Base-by-base conservation (phyloP, 2,329 filamentous ascomycete species). In the Pestalotiopsis sp. region DNA sequence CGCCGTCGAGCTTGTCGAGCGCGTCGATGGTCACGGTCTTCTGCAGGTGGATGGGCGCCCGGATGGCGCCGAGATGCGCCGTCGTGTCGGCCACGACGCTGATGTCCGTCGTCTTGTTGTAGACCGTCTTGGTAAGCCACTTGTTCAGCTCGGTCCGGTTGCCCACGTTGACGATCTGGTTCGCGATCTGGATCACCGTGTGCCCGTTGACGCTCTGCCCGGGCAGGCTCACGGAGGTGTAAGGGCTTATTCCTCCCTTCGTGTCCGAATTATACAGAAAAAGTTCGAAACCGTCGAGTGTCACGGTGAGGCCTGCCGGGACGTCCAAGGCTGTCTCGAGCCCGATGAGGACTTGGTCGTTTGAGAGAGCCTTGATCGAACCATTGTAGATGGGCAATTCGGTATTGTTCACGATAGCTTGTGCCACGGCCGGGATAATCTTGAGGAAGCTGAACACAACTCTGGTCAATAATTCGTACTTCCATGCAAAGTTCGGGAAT, bases 341-440 rank as follows among this genome's bases (percentile, higher is more conserved):
- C 1, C 76, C 78, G 41, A 82, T 73, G 7, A 74, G 59, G 13
- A 83, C 71, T 2, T 74, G 74, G 17, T 80, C 73, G 14, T 75
- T 75, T 2, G 74, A 75, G 12, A 80, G 77, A 17, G 80, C 75
- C 66, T 80, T 69, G 25, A 83, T 74, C 0, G 73, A 71, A 1
- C 79, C 79, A 60, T 73, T 72, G 70, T 78, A 76, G 41, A 83
- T 77, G 2, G 80, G 75, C 4, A 83, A 73, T 17, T 74, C 67
- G 3, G 79, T 79, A 60, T 78, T 76, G 65, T 82, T 71, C 23
- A 83, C 75, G 17, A 83, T 75, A 40, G 75, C 70, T 58, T 82
- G 81, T 0, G 81, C 80, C 41, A 83, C 75, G 12, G 80, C 80
- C n/a, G 81, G 81, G 7, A 83, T 76, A 20, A 78, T 74, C 61